A percentile compares a stretch with the other conserved stretches of the same genome.
Evolutionary conservation across 2,329 filamentous ascomycete species (phyloP).

Genomic region (Sarocladium oryzae): DNA sequence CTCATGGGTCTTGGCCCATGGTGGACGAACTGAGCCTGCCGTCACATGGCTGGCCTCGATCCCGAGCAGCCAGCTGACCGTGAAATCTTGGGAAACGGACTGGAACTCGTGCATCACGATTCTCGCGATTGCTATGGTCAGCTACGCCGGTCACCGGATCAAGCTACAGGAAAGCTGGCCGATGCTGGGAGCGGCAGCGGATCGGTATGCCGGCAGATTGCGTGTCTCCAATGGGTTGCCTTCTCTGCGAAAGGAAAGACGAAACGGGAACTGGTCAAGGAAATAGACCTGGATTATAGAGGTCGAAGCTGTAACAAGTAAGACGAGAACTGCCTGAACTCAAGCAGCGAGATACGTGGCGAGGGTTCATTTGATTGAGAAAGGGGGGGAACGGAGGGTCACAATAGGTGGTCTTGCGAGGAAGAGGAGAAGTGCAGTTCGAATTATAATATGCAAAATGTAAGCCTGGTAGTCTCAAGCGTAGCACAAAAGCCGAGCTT

Average conservation of each 20-base stretch:
- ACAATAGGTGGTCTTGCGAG: too few species aligned
- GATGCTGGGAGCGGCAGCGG: too few species aligned
- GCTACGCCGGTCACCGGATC: too few species aligned
- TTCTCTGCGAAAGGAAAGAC: too few species aligned
- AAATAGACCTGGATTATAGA: neutral
- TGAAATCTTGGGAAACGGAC: slow-evolving; percentile 14
- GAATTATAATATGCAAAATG: neutral
- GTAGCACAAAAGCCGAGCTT: too few species aligned
- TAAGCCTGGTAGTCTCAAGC: neutral
- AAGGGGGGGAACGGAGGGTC: neutral
- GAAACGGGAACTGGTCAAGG: too few species aligned
- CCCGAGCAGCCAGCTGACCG: slow-evolving; percentile 6
- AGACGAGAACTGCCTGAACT: neutral
- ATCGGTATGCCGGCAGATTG: too few species aligned
- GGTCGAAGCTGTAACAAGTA: neutral
- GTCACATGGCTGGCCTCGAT: neutral
- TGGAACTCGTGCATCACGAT: slow-evolving; percentile 14
- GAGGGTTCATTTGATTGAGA: neutral
- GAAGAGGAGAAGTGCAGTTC: neutral
- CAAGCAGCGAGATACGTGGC: neutral
- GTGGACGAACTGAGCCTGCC: slow-evolving; percentile 15
- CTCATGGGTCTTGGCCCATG: slow-evolving; percentile 19
- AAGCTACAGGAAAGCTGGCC: too few species aligned
- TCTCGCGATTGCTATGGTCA: too few species aligned
- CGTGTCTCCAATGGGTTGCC: too few species aligned